Evolutionary conservation across 768 basidiomycete genomes (phyloP).

Genomic region (Hygrophorus pudorinus): DNA sequence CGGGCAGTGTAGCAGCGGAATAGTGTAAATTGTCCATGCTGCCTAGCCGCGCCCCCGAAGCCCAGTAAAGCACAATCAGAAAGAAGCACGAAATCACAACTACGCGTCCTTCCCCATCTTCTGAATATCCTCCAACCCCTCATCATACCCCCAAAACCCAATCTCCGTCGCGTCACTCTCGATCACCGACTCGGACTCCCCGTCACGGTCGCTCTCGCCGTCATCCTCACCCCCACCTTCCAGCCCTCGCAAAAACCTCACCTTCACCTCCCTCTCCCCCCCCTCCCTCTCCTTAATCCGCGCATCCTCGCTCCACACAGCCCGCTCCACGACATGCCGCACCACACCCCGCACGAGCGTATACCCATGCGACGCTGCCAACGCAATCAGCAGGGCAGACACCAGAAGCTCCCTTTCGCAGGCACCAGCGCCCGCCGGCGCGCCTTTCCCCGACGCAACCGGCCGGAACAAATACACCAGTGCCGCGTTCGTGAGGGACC

Average conservation of each 20-base stretch:
- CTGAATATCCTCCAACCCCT: constrained; percentile 64
- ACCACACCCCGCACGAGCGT: constrained; percentile 53
- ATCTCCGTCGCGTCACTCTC: constrained; percentile 7
- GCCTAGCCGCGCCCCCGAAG: too few species aligned
- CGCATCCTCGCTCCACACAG: constrained; percentile 54
- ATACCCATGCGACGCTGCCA: constrained; percentile 84
- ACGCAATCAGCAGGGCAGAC: constrained; percentile 61
- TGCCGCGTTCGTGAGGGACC: constrained; percentile 79
- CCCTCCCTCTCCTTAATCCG: constrained; percentile 52
- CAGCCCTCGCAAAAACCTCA: constrained; percentile 31
- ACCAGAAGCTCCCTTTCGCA: constrained; percentile 41
- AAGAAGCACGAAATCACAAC: too few species aligned
- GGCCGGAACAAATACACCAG: constrained; percentile 86
- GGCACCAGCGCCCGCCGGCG: neutral
- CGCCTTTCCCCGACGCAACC: neutral
- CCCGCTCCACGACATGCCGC: constrained; percentile 59
- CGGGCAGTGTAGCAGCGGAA: too few species aligned
- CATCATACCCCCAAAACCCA: constrained; percentile 62
- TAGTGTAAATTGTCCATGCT: too few species aligned
- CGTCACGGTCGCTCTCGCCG: constrained; percentile 12
- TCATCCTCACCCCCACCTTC: constrained; percentile 16
- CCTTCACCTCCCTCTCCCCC: constrained; percentile 39
- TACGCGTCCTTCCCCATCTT: constrained; percentile 48
- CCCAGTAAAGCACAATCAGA: too few species aligned
- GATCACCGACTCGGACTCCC: too few species aligned